phyloP scores from a whole-genome alignment of 768 basidiomycete genomes.

The Kwoniella sp. region DNA sequence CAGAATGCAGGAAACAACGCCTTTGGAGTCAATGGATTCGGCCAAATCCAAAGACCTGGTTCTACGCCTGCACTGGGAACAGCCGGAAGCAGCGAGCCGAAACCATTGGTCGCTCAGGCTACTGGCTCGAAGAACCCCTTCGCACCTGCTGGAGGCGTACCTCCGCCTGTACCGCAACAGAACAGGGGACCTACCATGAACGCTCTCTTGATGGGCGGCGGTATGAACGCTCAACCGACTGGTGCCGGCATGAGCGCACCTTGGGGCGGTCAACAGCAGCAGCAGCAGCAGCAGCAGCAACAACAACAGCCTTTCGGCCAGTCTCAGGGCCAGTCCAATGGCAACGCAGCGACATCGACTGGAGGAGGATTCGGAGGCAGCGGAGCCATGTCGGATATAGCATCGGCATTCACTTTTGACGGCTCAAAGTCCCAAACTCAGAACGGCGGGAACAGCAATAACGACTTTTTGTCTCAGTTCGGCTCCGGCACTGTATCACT shows the following conservation, averaged over 20 bases:
- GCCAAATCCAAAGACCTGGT: conserved; percentile 43
- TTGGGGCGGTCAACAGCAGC: conserved; percentile 8
- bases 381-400: conserved; percentile 44
- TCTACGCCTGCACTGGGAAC: conserved; percentile 39
- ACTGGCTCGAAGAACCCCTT: conserved; percentile 97
- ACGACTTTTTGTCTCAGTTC: conserved; percentile 36
- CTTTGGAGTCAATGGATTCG: conserved; percentile 15
- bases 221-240: conserved; percentile 57
- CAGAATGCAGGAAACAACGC: not conserved
- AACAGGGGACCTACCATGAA: conserved; percentile 79
- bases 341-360: not conserved
- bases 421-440: not conserved
- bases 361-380: not conserved
- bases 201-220: conserved; percentile 69
- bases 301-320: conserved; percentile 2
- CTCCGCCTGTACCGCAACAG: conserved; percentile 62
- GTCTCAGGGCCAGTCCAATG: not conserved
- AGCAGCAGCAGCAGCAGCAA: conserved; percentile 12
- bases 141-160: conserved; percentile 67
- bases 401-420: conserved; percentile 44
- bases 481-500: conserved; percentile 20
- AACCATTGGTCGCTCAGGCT: conserved; percentile 79
- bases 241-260: conserved; percentile 6
- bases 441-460: conserved; percentile 11
- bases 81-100: conserved; percentile 51